Conservation (phyloP, 306 rosid genomes). For the Pyrus pyrifolia region DNA sequence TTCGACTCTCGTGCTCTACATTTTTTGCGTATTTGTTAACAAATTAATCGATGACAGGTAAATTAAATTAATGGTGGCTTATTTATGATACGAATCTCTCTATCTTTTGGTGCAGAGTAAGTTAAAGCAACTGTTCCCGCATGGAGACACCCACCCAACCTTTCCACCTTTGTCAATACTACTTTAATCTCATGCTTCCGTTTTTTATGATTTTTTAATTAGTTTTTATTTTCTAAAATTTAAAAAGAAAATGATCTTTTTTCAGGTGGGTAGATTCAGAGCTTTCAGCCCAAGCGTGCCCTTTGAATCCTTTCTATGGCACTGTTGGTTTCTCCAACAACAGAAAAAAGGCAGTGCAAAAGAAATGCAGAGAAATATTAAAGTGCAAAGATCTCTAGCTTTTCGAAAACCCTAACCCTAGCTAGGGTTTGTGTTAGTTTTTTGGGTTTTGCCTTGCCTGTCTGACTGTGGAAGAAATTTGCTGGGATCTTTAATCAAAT, state of each 20-base stretch:
- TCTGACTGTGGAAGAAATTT: neutral
- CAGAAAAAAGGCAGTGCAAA: constrained; percentile 3
- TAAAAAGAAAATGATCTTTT: neutral
- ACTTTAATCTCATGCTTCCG: neutral
- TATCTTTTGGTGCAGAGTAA: constrained; percentile 13
- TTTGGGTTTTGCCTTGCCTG: neutral
- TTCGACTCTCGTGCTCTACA: constrained; percentile 5
- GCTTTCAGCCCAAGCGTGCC: constrained; percentile 39
- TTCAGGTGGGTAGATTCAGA: constrained; percentile 12
- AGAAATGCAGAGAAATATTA: neutral
- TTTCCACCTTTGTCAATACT: neutral
- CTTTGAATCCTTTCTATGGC: constrained; percentile 19
- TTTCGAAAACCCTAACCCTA: neutral
- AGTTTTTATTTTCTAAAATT: neutral
- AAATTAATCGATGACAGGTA: neutral
- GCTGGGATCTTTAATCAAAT: neutral
- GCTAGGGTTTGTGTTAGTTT: neutral
- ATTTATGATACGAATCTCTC: constrained; percentile 9
- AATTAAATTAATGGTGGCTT: neutral
- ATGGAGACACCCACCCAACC: neutral
- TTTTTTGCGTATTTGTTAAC: neutral
- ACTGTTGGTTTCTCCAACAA: constrained; percentile 22
- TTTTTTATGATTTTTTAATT: no score
- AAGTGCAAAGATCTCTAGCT: neutral
- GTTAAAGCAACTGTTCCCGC: neutral